phyloP scores from a whole-genome alignment of 352 stramenopile genomes.

The Pythium rhizo-oryzae region DNA sequence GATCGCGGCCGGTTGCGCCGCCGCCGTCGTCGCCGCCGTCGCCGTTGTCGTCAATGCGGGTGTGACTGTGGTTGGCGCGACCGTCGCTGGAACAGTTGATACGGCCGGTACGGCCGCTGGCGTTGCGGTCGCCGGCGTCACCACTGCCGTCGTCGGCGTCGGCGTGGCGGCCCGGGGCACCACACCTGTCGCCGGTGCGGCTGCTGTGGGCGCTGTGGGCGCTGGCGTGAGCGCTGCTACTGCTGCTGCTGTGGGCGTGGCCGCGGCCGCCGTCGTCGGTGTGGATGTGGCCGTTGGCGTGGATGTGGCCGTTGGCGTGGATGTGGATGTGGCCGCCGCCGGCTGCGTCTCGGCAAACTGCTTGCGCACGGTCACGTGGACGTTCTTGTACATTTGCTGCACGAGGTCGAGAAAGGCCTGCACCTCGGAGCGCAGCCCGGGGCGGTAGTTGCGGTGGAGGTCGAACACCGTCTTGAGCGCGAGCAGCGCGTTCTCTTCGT shows the following conservation, averaged over 20 bases:
- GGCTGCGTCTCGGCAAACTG: constrained; percentile 59
- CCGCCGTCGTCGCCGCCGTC: neutral
- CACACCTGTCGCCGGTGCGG: neutral
- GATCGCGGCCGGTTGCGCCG: neutral
- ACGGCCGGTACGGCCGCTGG: constrained; percentile 1
- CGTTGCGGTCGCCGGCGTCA: constrained; percentile 4
- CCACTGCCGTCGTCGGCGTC: constrained; percentile 24
- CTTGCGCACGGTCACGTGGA: constrained; percentile 83
- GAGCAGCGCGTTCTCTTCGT: constrained; percentile 97
- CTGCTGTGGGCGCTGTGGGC: constrained; percentile 18
- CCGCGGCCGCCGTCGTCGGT: neutral
- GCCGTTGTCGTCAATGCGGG: constrained; percentile 8
- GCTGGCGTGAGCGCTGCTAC: constrained; percentile 7
- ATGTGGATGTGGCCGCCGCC: constrained; percentile 20
- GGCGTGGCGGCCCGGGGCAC: neutral
- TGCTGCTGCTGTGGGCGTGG: neutral
- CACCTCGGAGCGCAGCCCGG: constrained; percentile 90
- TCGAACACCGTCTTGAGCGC: constrained; percentile 97
- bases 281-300: neutral
- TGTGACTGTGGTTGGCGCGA: neutral
- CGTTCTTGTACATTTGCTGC: constrained; percentile 91
- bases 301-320: constrained; percentile 7
- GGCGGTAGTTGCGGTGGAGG: constrained; percentile 96
- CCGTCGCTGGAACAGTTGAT: neutral
- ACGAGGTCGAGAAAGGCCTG: constrained; percentile 88